Percentiles rank a stretch among this genome's conserved stretches.
phyloP scores from a whole-genome alignment of 495 filamentous ascomycete species.

The Staphylotrichum longicolle region DNA sequence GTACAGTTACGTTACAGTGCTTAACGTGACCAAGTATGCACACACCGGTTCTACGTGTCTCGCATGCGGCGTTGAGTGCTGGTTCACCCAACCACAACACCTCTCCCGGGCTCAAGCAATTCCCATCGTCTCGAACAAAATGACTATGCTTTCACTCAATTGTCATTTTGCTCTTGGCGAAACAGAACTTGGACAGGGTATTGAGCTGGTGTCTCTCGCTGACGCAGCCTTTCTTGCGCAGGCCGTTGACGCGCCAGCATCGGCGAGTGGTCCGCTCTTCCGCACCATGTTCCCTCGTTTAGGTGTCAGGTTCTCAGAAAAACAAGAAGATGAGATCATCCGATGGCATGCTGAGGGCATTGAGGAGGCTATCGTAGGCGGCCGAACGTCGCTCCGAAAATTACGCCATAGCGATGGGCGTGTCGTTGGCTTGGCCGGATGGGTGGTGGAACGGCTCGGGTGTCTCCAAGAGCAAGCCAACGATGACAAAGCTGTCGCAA shows the following conservation, averaged over 20 bases:
- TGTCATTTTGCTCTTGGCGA: too few species aligned
- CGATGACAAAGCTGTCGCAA: conserved; percentile 3
- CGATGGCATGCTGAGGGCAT: conserved; percentile 14
- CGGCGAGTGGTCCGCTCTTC: conserved; percentile 16
- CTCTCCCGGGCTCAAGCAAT: too few species aligned
- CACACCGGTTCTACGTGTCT: too few species aligned
- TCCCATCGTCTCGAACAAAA: too few species aligned
- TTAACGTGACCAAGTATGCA: too few species aligned
- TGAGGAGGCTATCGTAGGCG: conserved; percentile 12
- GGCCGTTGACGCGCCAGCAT: conserved; percentile 18
- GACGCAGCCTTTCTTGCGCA: conserved; percentile 14
- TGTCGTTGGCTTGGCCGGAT: conserved; percentile 14
- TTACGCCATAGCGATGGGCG: conserved; percentile 6
- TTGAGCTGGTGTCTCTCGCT: conserved; percentile 13
- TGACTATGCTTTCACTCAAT: too few species aligned
- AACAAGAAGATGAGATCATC: conserved; percentile 18
- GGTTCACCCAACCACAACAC: too few species aligned
- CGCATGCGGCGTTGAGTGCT: too few species aligned
- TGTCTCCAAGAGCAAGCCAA: neutral
- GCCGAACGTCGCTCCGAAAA: conserved; percentile 14
- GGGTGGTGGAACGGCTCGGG: conserved; percentile 17
- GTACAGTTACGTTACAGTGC: too few species aligned
- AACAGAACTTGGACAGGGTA: too few species aligned
- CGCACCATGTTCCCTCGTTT: conserved; percentile 12
- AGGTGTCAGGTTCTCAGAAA: conserved; percentile 12